Evolutionary conservation across 768 basidiomycete genomes (phyloP), one percentile per base, ranked within the genome.

Genomic region (Pseudohyphozyma bogoriensis): DNA sequence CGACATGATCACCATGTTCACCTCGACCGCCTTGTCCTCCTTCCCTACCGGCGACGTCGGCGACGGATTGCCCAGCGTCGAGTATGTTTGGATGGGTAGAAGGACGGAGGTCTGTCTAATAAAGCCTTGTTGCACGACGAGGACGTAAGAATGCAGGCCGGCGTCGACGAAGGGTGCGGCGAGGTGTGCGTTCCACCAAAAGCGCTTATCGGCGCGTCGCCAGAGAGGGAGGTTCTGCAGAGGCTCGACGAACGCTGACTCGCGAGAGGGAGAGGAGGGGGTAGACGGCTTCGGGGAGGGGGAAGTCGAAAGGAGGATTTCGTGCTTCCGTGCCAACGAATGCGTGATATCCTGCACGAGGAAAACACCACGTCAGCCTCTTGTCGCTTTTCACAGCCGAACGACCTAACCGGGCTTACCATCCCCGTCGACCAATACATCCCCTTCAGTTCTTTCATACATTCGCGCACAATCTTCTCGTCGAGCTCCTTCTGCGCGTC

Each of bases 161-260:
- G 85, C 84, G 62, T 96, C 89, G 40, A 89, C 77, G 65, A 99
- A 85, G 3, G 87, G 84, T 65, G 85, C 85, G 31, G 82, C 79
- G 59, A 97, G 79, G 79, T 83, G 83, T 68, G 90, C 87, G 70
- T 97, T 99, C 89, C 91, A 97, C 87, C 91, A 97, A 72, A 89
- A 97, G 45, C 86, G 84, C 50, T 80, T 79, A 68, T 96, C 89
- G 1, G 90, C 87, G 16, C 90, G 78, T 31, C 90, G 80, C 91
- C 93, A 96, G 5, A 96, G 78, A 0, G 95, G 92, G 18, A 92
- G 78, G 0, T 82, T 82, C 1, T 85, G 76, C 62, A 81, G 79
- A 0, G 89, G 88, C 72, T 95, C 91, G 16, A 79, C 77, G 28
- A 86, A 56, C 7, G 49, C 31, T 7, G 45, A 16, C 31, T 50